These are phyloP conservation scores for Alternaria atra DNA, from an alignment of 2,329 filamentous ascomycete genomes.

Conservation along the genomic window DNA sequence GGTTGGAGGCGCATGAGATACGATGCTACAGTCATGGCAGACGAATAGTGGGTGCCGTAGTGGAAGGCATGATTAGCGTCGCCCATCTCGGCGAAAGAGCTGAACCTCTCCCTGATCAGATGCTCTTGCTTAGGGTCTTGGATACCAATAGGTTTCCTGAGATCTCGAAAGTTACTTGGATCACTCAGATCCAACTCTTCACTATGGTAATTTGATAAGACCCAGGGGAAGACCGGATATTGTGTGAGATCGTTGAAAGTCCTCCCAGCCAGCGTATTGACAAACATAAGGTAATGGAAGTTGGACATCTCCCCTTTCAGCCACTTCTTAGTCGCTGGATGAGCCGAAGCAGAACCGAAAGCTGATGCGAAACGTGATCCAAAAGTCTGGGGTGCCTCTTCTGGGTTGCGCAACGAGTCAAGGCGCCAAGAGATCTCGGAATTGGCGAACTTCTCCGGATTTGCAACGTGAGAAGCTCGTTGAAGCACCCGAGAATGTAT, in stretches of 20 bases:
- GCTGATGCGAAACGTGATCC: slow-evolving; percentile 92
- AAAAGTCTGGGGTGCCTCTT: slow-evolving; percentile 71
- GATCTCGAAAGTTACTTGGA: slow-evolving; percentile 84
- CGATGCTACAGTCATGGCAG: slow-evolving; percentile 97
- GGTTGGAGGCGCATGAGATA: slow-evolving; percentile 95
- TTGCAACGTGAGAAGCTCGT: slow-evolving; percentile 82
- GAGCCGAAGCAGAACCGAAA: slow-evolving; percentile 83
- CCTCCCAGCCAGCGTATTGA: slow-evolving; percentile 95
- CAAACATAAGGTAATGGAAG: slow-evolving; percentile 97
- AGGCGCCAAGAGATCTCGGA: slow-evolving; percentile 92
- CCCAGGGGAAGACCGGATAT: slow-evolving; percentile 98
- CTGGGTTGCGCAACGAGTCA: slow-evolving; percentile 78
- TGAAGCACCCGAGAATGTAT: slow-evolving; percentile 77
- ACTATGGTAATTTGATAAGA: slow-evolving; percentile 93
- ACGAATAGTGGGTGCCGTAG: slow-evolving; percentile 98
- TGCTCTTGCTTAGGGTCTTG: slow-evolving; percentile 79
- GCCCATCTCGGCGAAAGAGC: slow-evolving; percentile 88
- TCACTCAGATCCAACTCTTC: slow-evolving; percentile 88
- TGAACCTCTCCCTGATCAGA: slow-evolving; percentile 85
- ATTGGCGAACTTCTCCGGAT: slow-evolving; percentile 73
- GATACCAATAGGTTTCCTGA: slow-evolving; percentile 96
- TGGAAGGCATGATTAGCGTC: slow-evolving; percentile 84
- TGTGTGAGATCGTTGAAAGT: slow-evolving; percentile 99
- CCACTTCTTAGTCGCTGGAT: slow-evolving; percentile 89
- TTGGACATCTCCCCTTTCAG: slow-evolving; percentile 95